Evolutionary conservation across 495 filamentous ascomycete species (phyloP), one percentile per base, ranked within the genome.

Genomic region (Paragyromitra xinjiangensis): DNA sequence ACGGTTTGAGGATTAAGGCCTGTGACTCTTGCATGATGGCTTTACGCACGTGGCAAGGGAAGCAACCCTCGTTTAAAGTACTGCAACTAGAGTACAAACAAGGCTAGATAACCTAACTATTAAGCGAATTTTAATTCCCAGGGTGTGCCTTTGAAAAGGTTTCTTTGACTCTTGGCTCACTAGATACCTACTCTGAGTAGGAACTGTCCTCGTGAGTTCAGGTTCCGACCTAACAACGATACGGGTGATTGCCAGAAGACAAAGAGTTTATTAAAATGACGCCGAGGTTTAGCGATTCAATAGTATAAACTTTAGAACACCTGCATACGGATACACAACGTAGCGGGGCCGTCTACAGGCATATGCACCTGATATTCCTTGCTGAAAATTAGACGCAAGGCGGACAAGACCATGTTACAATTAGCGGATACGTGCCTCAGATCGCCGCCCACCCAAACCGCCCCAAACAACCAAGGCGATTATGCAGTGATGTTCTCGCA

Each of bases 81-180:
- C 39, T 45, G 3, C 16, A 48, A 48, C 3, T 11, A 12, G 44
- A 62, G 26, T 34, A n/a, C 58, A 71, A 71, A 71, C 50, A 34
- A 55, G 37, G 59, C 22, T 65, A 65, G 69, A 72, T 4, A 6
- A 40, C 24, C 26, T 53, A 64, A 12, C 42, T 44, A 9, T 44
- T 64, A 64, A 64, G 58, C 45, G 42, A 64, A 12, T 26, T 72
- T 55, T 44, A 24, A 22, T 29, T 66, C 11, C 34, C 16, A 7
- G 9, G 50, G 7, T 42, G 6, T 14, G 16, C 26, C 4, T 50
- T 66, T 9, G 11, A 8, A 12, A 59, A 34, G 8, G 26, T 39
- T 53, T 22, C 44, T 37, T 67, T 53, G 65, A 55, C 42, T 22
- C 48, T 14, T 29, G 9, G 56, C 56, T 37, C 34, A 22, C 11